A percentile compares a stretch with the other conserved stretches of the same genome.
Evolutionary conservation across 257 asterid genomes (phyloP).

Genomic region (Pogostemon cablin): DNA sequence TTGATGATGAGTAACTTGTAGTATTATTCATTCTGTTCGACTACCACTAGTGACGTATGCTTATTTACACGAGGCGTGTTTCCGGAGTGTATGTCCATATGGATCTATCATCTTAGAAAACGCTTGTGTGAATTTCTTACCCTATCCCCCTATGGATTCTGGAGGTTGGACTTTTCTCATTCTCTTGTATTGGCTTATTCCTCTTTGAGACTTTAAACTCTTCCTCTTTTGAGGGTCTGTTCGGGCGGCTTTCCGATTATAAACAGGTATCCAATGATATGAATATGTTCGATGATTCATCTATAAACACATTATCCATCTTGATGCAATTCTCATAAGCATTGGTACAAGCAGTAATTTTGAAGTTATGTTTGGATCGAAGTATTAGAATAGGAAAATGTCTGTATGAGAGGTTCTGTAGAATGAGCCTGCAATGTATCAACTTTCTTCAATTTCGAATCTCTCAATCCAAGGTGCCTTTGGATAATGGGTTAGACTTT

Average conservation of each 20-base stretch:
- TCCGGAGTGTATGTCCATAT: constrained; percentile 12
- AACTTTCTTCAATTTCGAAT: too few relatives aligned
- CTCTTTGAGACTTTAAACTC: background rate
- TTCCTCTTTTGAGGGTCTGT: background rate
- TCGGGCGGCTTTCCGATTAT: background rate
- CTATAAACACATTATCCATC: too few relatives aligned
- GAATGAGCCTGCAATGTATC: too few relatives aligned
- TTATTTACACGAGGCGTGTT: constrained; percentile 15
- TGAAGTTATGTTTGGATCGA: too few relatives aligned
- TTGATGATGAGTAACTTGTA: constrained; percentile 74
- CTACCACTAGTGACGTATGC: constrained; percentile 13
- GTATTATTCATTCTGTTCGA: constrained; percentile 9
- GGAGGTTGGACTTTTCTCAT: constrained; percentile 6
- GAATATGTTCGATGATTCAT: too few relatives aligned
- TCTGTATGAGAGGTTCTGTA: too few relatives aligned
- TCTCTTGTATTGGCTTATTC: background rate
- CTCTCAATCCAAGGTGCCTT: too few relatives aligned
- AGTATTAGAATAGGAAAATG: too few relatives aligned
- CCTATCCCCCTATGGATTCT: background rate
- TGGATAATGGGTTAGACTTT: too few relatives aligned
- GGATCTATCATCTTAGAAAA: constrained; percentile 14
- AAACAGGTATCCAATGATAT: background rate
- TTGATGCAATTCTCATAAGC: too few relatives aligned
- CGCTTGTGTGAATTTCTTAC: background rate
- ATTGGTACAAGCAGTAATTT: too few relatives aligned